Percentiles rank a stretch among this genome's conserved stretches.
Conservation (phyloP, 129 eudicot species). For the Cynara cardunculus region DNA sequence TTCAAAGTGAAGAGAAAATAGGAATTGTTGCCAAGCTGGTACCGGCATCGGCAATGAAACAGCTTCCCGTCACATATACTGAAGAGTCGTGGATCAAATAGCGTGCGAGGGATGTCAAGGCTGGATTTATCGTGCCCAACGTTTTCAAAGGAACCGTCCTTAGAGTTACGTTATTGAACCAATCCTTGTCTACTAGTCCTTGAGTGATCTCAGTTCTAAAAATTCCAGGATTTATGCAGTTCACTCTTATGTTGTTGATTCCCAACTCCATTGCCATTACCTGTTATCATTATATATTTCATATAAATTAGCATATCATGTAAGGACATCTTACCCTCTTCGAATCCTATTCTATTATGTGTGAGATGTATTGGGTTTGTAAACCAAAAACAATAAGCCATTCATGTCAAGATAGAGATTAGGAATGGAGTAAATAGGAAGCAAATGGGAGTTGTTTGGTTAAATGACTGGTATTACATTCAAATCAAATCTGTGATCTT, state of each 20-base stretch:
- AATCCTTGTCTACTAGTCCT: slow-evolving; percentile 34
- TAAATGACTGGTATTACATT: background rate
- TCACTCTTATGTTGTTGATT: slow-evolving; percentile 39
- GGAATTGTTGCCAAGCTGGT: slow-evolving; percentile 37
- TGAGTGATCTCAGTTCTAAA: slow-evolving; percentile 42
- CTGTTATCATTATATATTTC: slow-evolving; percentile 18
- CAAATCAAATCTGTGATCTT: background rate
- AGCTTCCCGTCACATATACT: slow-evolving; percentile 34
- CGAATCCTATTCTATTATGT: background rate
- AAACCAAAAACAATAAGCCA: background rate
- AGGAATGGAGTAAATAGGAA: no score
- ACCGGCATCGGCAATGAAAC: slow-evolving; percentile 48
- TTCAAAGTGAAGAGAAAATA: slow-evolving; percentile 47
- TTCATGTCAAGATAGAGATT: background rate
- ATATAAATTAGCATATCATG: background rate
- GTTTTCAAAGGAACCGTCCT: slow-evolving; percentile 37
- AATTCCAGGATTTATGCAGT: slow-evolving; percentile 44
- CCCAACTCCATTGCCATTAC: slow-evolving; percentile 57
- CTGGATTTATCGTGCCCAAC: slow-evolving; percentile 43
- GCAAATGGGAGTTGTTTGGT: no score
- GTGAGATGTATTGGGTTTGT: background rate
- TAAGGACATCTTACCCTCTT: background rate
- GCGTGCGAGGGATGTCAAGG: slow-evolving; percentile 37
- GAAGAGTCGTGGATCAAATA: slow-evolving; percentile 54
- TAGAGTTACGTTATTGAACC: slow-evolving; percentile 35